phyloP scores from a whole-genome alignment of 208 protist species.

The Tritrichomonas musculus region DNA sequence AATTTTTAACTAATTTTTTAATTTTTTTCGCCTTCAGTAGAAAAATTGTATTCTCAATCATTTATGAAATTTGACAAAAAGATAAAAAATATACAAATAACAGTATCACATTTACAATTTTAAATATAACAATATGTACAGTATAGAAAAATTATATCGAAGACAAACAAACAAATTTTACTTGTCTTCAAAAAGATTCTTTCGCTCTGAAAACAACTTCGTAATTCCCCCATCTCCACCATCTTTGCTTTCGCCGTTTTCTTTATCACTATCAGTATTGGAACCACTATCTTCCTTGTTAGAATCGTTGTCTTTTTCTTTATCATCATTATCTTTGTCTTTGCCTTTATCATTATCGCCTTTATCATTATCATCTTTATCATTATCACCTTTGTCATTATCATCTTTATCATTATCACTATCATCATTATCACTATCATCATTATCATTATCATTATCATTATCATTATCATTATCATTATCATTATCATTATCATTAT shows the following conservation, averaged over 20 bases:
- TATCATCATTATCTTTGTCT: not conserved
- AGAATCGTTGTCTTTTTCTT: conserved; percentile 16
- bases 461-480: not conserved
- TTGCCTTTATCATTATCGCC: not conserved
- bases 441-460: not conserved
- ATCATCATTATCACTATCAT: not conserved
- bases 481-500: not conserved
- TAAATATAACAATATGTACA: too few species aligned
- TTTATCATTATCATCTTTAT: not conserved
- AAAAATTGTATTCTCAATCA: too few species aligned
- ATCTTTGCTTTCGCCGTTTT: not conserved
- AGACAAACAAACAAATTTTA: too few species aligned
- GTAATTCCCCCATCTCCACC: too few species aligned
- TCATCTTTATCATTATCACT: not conserved
- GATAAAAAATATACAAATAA: too few species aligned
- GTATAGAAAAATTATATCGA: too few species aligned
- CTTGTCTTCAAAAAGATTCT: too few species aligned
- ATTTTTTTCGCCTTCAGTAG: not conserved
- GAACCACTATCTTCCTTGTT: too few species aligned
- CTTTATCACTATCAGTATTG: not conserved
- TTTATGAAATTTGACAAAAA: too few species aligned
- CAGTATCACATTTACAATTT: too few species aligned
- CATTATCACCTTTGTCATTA: not conserved
- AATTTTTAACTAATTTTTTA: not conserved
- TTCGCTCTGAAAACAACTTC: too few species aligned